phyloP scores from a whole-genome alignment of 441 rosid genomes.

The Dalechampia spathulata region DNA sequence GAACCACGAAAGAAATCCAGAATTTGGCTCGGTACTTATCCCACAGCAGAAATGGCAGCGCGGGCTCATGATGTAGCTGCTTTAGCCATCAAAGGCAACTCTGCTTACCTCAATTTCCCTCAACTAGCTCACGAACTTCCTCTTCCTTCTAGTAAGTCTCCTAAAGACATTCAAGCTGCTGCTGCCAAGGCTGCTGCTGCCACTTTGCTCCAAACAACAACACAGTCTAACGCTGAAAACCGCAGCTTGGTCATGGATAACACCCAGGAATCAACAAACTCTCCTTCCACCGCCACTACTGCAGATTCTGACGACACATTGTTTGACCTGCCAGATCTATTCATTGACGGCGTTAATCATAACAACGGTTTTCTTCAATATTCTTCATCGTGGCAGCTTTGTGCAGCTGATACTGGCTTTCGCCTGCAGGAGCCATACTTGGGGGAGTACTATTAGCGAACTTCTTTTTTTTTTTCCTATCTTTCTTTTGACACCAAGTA shows the following conservation, averaged over 20 bases:
- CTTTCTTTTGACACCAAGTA: not conserved
- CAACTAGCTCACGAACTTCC: slow-evolving; percentile 40
- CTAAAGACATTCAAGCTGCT: slow-evolving; percentile 66
- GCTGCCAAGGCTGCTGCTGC: slow-evolving; percentile 51
- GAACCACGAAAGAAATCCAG: slow-evolving; percentile 73
- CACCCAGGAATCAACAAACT: slow-evolving; percentile 34
- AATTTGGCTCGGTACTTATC: slow-evolving; percentile 78
- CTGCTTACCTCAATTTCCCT: slow-evolving; percentile 66
- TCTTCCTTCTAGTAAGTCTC: slow-evolving; percentile 42
- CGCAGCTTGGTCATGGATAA: slow-evolving; percentile 19
- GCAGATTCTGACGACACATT: slow-evolving; percentile 39
- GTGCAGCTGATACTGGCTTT: slow-evolving; percentile 41
- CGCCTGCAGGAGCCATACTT: slow-evolving; percentile 47
- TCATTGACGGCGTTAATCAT: slow-evolving; percentile 26
- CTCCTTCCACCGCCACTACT: slow-evolving; percentile 18
- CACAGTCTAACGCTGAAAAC: slow-evolving; percentile 4
- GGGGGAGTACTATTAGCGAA: slow-evolving; percentile 28
- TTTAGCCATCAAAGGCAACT: slow-evolving; percentile 59
- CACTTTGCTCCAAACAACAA: slow-evolving; percentile 21
- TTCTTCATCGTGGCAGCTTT: slow-evolving; percentile 50
- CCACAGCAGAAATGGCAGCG: slow-evolving; percentile 71
- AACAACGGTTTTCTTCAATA: slow-evolving; percentile 28
- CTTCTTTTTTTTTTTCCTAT: too few species aligned
- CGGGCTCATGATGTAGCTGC: too few species aligned
- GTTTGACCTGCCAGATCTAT: slow-evolving; percentile 82